Base-by-base conservation (phyloP, 768 basidiomycete genomes). In the Rickenella mellea region DNA sequence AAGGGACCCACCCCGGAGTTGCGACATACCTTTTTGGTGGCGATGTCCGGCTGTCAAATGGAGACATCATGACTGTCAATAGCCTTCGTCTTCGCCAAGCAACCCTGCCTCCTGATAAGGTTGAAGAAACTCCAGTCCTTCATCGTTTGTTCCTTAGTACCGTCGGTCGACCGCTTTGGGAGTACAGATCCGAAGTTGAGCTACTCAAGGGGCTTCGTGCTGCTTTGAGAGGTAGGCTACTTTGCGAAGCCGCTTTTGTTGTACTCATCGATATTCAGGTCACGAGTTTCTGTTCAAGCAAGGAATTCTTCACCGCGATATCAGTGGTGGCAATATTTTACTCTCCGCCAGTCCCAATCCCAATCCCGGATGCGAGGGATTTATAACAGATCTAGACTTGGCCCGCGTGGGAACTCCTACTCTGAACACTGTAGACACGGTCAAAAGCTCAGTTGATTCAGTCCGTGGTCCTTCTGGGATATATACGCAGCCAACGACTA, bases 291-390 rank as follows among this genome's bases (percentile, higher is more conserved):
- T 55, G 27, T 45, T 32, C 25, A 39, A 51, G 22, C 48, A 54
- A 7, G 55, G 53, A 0, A 52, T 66, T 29, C 39, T 63, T 2
- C 61, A 64, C 29, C 49, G 59, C 4, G 58, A 65, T 35, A 46
- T 64, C 38, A 65, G 59, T 44, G 54, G 55, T 22, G 61, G 62
- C 10, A 64, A 63, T 35, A 50, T 66, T 5, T 53, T 65, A 14
- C 56, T 65, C 2, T n/a, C 42, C 19, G 26, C 10, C 8, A 27
- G 48, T 48, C 2, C n/a, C n/a, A n/a, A 40, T 19, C 17, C 30
- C 14, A 10, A 44, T 41, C 14, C 41, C 42, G 31, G 46, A 31
- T 2, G 14, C 5, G 33, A 45, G 27, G 61, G 59, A 1, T 64
- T 58, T 29, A 15, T 63, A 36, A 61, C 50, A n/a, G 63, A 62